Evolutionary conservation across 108 stramenopile genomes (phyloP).

Genomic region (Conticribra weissflogii): DNA sequence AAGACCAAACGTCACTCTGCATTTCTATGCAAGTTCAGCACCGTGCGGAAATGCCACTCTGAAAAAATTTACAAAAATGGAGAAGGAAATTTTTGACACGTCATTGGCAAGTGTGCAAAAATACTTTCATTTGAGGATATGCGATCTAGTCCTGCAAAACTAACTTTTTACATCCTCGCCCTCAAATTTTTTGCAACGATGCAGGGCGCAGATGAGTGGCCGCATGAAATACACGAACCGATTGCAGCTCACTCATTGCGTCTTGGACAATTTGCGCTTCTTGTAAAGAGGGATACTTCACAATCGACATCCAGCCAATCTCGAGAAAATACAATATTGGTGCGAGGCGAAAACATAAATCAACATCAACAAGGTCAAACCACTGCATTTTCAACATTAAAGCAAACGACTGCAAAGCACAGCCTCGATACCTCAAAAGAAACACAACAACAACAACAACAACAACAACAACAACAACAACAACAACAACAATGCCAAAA

Average conservation of each 20-base stretch:
- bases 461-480: neutral
- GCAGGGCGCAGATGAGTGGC: constrained; percentile 78
- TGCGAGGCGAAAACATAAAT: too few species aligned
- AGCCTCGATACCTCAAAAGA: neutral
- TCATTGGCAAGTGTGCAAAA: constrained; percentile 46
- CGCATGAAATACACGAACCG: constrained; percentile 50
- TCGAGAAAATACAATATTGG: neutral
- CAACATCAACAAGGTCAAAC: neutral
- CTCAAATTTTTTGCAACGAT: neutral
- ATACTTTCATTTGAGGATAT: neutral
- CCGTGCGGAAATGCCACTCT: constrained; percentile 88
- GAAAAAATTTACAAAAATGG: constrained; percentile 84
- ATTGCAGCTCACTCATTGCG: constrained; percentile 67
- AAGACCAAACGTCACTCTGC: constrained; percentile 66
- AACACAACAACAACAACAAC: neutral
- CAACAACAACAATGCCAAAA: neutral
- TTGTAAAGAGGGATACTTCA: constrained; percentile 74
- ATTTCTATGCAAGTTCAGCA: constrained; percentile 85
- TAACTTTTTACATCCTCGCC: neutral
- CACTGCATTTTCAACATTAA: neutral
- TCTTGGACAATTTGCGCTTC: constrained; percentile 75
- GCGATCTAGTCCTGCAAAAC: neutral
- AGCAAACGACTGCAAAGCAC: neutral
- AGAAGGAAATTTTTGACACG: constrained; percentile 68
- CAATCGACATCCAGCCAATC: neutral